A percentile compares a stretch with the other conserved stretches of the same genome.
phyloP scores from a whole-genome alignment of 176 grass and related monocot species.

The Saccharum spontaneum region DNA sequence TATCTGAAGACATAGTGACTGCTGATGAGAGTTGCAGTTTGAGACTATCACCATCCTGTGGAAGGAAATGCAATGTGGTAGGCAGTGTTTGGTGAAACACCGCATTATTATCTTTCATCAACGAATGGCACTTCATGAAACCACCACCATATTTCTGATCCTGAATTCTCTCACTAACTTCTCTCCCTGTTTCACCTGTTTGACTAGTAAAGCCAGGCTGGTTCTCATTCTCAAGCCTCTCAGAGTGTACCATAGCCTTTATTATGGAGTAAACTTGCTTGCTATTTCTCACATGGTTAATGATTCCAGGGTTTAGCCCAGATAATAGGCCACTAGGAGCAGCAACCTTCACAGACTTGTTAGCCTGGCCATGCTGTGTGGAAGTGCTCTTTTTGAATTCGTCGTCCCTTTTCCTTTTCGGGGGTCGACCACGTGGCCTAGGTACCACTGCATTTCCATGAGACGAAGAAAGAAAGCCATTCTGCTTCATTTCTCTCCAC shows the following conservation, averaged over 20 bases:
- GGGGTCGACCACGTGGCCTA: constrained; percentile 54
- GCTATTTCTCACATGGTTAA: constrained; percentile 98
- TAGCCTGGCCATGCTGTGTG: constrained; percentile 57
- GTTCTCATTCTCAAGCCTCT: constrained; percentile 56
- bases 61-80: constrained; percentile 28
- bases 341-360: constrained; percentile 67
- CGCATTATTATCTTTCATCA: constrained; percentile 32
- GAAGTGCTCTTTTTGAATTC: constrained; percentile 44
- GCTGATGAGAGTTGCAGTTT: constrained; percentile 70
- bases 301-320: constrained; percentile 95
- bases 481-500: constrained; percentile 98
- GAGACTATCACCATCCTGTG: constrained; percentile 38
- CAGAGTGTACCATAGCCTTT: constrained; percentile 80
- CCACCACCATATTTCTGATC: constrained; percentile 33
- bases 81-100: constrained; percentile 39
- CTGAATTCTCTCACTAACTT: constrained; percentile 31
- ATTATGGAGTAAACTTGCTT: constrained; percentile 98
- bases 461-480: constrained; percentile 91
- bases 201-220: constrained; percentile 32
- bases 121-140: constrained; percentile 39
- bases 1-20: constrained; percentile 45
- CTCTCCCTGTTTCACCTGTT: constrained; percentile 41
- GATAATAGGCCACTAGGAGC: constrained; percentile 93
- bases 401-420: constrained; percentile 66
- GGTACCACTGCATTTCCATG: constrained; percentile 51